These are phyloP conservation scores for Ascochyta fabae DNA, from an alignment of 2,329 filamentous ascomycete genomes.

Conservation along the genomic window DNA sequence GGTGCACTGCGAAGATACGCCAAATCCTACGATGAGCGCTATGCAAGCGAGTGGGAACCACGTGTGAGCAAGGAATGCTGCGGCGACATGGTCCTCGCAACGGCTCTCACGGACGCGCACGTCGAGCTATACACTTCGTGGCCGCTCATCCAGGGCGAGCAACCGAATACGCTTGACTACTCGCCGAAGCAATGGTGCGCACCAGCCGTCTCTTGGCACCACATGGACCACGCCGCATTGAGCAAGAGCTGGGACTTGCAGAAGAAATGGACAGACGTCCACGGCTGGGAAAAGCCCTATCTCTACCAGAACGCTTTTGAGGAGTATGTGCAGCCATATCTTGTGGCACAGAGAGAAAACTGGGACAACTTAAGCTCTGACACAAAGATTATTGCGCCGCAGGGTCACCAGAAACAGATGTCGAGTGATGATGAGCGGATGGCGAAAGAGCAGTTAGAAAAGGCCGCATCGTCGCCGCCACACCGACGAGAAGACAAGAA, in stretches of 20 bases:
- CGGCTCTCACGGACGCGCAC: conserved; percentile 42
- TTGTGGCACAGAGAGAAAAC: conserved; percentile 33
- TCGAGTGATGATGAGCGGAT: conserved; percentile 15
- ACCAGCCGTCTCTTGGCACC: conserved; percentile 50
- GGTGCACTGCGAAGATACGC: conserved; percentile 47
- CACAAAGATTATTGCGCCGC: conserved; percentile 25
- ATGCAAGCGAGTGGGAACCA: conserved; percentile 43
- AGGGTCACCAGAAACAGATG: conserved; percentile 23
- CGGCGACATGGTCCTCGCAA: conserved; percentile 47
- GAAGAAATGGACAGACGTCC: conserved; percentile 39
- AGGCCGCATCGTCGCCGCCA: conserved; percentile 6
- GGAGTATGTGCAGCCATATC: conserved; percentile 38
- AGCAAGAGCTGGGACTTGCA: conserved; percentile 42
- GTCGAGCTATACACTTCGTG: conserved; percentile 48
- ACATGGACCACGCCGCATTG: conserved; percentile 32
- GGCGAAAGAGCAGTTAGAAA: conserved; percentile 13
- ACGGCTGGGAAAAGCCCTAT: conserved; percentile 45
- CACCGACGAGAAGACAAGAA: conserved; percentile 4
- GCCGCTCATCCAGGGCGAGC: conserved; percentile 54
- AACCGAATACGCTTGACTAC: conserved; percentile 50
- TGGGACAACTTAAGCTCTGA: conserved; percentile 46
- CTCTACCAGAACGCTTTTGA: conserved; percentile 44
- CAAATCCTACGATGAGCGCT: conserved; percentile 41
- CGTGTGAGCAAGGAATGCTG: conserved; percentile 45
- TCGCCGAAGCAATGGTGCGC: conserved; percentile 51